These are phyloP conservation scores for Saccharomycopsis fermentans DNA, from an alignment of 805 yeast species.

Conservation along the genomic window DNA sequence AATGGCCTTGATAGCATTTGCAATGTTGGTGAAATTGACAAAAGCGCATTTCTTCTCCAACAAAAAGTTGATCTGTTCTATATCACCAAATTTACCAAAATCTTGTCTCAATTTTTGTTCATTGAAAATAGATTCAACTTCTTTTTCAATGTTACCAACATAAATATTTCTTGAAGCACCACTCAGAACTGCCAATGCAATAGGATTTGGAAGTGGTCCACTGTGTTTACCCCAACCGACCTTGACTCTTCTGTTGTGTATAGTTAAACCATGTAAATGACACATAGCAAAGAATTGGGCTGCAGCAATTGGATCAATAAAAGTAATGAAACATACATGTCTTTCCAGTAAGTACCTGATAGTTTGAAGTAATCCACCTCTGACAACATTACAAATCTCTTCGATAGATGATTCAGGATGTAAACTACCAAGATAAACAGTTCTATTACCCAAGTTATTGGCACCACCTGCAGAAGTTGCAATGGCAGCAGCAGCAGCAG, in stretches of 20 bases:
- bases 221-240: conserved; percentile 98
- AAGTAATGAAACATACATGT: conserved; percentile 89
- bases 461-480: conserved; percentile 94
- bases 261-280: conserved; percentile 77
- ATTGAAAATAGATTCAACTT: conserved; percentile 32
- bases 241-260: conserved; percentile 76
- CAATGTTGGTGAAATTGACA: conserved; percentile 83
- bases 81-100: conserved; percentile 80
- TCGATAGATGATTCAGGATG: conserved; percentile 84
- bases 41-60: conserved; percentile 83
- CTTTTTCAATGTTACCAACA: conserved; percentile 58
- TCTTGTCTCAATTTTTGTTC: conserved; percentile 57
- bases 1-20: conserved; percentile 84
- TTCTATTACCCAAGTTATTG: conserved; percentile 83
- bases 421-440: conserved; percentile 82
- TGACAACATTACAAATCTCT: conserved; percentile 90
- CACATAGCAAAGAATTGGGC: conserved; percentile 96
- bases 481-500: conserved; percentile 96
- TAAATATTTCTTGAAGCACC: conserved; percentile 94
- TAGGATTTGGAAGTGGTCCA: conserved; percentile 80
- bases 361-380: conserved; percentile 87
- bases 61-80: conserved; percentile 86
- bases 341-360: conserved; percentile 73
- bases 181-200: conserved; percentile 80
- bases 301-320: conserved; percentile 94